phyloP scores from a whole-genome alignment of 2,329 filamentous ascomycete genomes.

The Dactylella cylindrospora region DNA sequence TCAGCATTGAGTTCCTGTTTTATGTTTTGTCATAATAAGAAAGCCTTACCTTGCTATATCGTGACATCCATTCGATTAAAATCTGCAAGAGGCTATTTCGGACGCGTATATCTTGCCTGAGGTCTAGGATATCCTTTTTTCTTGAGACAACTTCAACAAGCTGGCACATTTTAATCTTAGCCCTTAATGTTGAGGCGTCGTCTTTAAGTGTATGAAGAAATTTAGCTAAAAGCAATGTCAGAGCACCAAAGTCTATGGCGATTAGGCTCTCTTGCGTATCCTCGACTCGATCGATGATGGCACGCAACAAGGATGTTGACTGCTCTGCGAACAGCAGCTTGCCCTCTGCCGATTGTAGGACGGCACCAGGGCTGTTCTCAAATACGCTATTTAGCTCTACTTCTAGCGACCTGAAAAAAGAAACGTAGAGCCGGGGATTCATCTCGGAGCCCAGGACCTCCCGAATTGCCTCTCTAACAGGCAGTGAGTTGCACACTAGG shows the following conservation, averaged over 20 bases:
- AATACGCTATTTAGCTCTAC: conserved; percentile 57
- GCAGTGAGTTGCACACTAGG: conserved; percentile 64
- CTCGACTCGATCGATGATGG: conserved; percentile 65
- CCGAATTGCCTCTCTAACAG: conserved; percentile 67
- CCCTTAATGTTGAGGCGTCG: conserved; percentile 60
- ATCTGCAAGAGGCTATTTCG: conserved; percentile 69
- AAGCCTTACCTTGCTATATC: conserved; percentile 54
- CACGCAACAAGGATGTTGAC: conserved; percentile 64
- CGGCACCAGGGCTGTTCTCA: conserved; percentile 46
- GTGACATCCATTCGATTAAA: conserved; percentile 68
- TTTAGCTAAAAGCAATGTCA: conserved; percentile 67
- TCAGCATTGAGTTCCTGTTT: not conserved
- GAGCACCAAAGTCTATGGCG: conserved; percentile 64
- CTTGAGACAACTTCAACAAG: conserved; percentile 66
- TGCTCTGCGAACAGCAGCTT: conserved; percentile 69
- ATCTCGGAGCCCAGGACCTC: conserved; percentile 68
- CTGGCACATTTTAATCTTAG: conserved; percentile 70
- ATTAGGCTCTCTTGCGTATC: conserved; percentile 65
- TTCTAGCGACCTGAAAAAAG: conserved; percentile 66
- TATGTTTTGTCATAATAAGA: not conserved
- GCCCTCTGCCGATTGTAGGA: conserved; percentile 58
- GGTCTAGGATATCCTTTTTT: conserved; percentile 68
- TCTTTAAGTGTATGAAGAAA: conserved; percentile 65
- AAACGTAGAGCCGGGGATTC: conserved; percentile 63
- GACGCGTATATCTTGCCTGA: conserved; percentile 69